Evolutionary conservation across 495 filamentous ascomycete species (phyloP).

Genomic region (Lophiotrema nucula): DNA sequence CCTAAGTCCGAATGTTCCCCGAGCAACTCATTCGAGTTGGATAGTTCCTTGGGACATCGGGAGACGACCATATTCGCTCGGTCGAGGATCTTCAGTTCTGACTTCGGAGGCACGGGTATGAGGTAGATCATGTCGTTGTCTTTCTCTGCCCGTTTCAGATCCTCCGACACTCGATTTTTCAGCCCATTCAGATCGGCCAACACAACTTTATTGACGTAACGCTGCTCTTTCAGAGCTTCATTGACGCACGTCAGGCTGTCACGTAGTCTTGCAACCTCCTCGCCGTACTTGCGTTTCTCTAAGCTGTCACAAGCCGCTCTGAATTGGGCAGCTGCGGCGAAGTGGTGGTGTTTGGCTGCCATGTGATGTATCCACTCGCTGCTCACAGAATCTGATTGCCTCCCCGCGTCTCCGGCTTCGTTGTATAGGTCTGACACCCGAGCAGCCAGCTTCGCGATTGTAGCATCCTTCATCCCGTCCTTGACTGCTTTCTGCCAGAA

Average conservation of each 20-base stretch:
- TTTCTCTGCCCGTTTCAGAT: conserved; percentile 88
- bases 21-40: conserved; percentile 73
- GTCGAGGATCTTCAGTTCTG: conserved; percentile 80
- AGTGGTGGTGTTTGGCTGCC: conserved; percentile 95
- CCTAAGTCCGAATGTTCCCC: conserved; percentile 78
- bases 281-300: conserved; percentile 92
- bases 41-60: conserved; percentile 77
- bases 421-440: conserved; percentile 92
- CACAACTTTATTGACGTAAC: conserved; percentile 82
- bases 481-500: conserved; percentile 98
- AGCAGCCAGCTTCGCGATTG: conserved; percentile 86
- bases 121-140: conserved; percentile 97
- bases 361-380: conserved; percentile 98
- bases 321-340: conserved; percentile 93
- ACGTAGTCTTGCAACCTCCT: conserved; percentile 83
- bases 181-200: conserved; percentile 79
- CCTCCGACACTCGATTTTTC: conserved; percentile 77
- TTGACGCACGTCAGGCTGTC: conserved; percentile 82
- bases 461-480: conserved; percentile 86
- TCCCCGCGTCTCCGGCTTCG: conserved; percentile 76
- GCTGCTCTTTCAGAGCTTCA: conserved; percentile 80
- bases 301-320: conserved; percentile 89
- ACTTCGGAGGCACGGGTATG: conserved; percentile 78
- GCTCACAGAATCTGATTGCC: conserved; percentile 84
- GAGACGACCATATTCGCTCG: conserved; percentile 84